phyloP scores from a whole-genome alignment of 2,329 filamentous ascomycete species.

The Microdochium trichocladiopsis region DNA sequence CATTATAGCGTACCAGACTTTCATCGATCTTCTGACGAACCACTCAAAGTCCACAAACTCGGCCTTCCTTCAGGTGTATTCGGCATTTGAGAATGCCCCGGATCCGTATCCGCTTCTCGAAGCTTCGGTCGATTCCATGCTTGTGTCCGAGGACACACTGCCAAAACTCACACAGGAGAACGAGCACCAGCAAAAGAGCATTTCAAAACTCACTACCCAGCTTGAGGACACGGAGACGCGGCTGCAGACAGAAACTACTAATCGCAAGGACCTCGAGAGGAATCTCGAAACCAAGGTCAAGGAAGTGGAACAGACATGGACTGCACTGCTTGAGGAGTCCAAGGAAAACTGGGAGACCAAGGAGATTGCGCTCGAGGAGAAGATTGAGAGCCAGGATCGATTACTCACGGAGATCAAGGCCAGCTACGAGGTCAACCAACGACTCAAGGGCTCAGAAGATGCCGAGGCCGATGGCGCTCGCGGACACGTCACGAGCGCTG shows the following conservation, averaged over 20 bases:
- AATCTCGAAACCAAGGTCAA: constrained; percentile 74
- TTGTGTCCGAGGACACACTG: constrained; percentile 85
- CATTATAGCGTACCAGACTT: constrained; percentile 78
- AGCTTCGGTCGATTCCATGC: constrained; percentile 89
- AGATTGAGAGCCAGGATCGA: constrained; percentile 88
- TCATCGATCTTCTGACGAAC: constrained; percentile 93
- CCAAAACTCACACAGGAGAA: constrained; percentile 89
- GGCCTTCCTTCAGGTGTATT: constrained; percentile 88
- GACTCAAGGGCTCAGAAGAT: constrained; percentile 68
- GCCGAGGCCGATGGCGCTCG: constrained; percentile 47
- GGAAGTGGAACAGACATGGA: constrained; percentile 86
- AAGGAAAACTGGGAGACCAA: constrained; percentile 95
- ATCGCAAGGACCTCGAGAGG: constrained; percentile 69
- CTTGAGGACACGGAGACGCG: constrained; percentile 76
- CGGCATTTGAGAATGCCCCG: constrained; percentile 86
- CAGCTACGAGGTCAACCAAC: constrained; percentile 92
- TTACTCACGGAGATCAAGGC: constrained; percentile 92
- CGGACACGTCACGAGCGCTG: constrained; percentile 71
- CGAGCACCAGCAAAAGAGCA: constrained; percentile 72
- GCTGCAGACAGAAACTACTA: constrained; percentile 69
- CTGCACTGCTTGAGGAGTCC: constrained; percentile 84
- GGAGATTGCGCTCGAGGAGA: constrained; percentile 85
- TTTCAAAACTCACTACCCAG: constrained; percentile 68
- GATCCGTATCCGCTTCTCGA: constrained; percentile 96
- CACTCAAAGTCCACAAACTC: constrained; percentile 93